These are phyloP conservation scores for Blastobotrys parvus DNA, from an alignment of 805 yeast genomes.

Conservation along the genomic window DNA sequence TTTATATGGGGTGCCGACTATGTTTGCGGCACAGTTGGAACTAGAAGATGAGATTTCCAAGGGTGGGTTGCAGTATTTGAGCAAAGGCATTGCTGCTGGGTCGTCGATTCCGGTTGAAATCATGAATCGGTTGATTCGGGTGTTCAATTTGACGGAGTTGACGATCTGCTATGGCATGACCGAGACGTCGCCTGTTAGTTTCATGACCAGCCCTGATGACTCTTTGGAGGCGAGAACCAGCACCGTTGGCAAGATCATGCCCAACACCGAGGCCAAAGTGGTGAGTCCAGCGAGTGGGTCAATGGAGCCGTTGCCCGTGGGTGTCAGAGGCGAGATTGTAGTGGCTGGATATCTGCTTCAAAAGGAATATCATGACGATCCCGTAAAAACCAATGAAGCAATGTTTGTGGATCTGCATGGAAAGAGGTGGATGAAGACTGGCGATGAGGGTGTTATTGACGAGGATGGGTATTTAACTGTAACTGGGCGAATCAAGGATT, in stretches of 20 bases:
- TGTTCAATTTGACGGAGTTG: slow-evolving; percentile 19
- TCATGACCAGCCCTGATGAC: slow-evolving; percentile 24
- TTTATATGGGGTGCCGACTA: slow-evolving; percentile 26
- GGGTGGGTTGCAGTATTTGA: slow-evolving; percentile 19
- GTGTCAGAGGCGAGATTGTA: slow-evolving; percentile 22
- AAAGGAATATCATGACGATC: slow-evolving; percentile 20
- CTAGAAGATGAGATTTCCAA: slow-evolving; percentile 15
- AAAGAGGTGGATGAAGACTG: slow-evolving; percentile 25
- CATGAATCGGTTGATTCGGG: slow-evolving; percentile 17
- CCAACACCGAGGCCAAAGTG: slow-evolving; percentile 23
- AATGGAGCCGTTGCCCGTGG: slow-evolving; percentile 19
- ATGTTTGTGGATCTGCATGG: slow-evolving; percentile 20
- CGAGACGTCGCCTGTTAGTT: slow-evolving; percentile 25
- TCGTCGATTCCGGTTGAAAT: slow-evolving; percentile 26
- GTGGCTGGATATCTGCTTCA: slow-evolving; percentile 24
- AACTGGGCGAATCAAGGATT: slow-evolving; percentile 27
- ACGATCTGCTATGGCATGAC: slow-evolving; percentile 29
- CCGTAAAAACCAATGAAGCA: slow-evolving; percentile 20
- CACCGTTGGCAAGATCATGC: slow-evolving; percentile 24
- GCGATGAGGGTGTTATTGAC: slow-evolving; percentile 26
- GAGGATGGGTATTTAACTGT: slow-evolving; percentile 22
- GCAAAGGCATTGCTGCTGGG: slow-evolving; percentile 28
- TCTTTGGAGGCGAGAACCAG: slow-evolving; percentile 19
- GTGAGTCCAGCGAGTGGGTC: slow-evolving; percentile 9
- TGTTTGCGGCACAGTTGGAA: slow-evolving; percentile 25